Conservation (phyloP, 2,329 filamentous ascomycete species). For the Talaromyces amestolkiae region DNA sequence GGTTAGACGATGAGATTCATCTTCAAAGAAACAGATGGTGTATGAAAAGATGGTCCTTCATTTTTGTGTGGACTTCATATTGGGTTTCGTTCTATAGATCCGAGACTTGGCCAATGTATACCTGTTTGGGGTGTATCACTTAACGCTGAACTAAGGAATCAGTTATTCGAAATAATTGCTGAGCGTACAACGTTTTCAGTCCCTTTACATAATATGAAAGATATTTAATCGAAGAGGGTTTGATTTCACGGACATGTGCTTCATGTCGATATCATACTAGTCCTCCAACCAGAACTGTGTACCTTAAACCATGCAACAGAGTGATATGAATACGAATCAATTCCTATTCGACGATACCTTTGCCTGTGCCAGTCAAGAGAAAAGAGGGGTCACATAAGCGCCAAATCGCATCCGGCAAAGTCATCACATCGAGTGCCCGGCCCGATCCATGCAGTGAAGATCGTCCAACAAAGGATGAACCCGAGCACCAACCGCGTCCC, state of each 20-base stretch:
- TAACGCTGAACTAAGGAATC: neutral
- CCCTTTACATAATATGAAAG: neutral
- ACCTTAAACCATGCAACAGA: neutral
- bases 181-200: neutral
- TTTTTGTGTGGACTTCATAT: neutral
- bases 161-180: neutral
- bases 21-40: neutral
- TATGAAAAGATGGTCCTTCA: neutral
- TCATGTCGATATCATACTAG: neutral
- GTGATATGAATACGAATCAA: neutral
- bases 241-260: neutral
- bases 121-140: neutral
- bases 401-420: neutral
- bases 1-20: neutral
- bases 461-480: conserved; percentile 1
- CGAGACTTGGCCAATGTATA: neutral
- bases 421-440: neutral
- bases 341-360: neutral
- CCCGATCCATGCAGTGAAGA: neutral
- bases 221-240: neutral
- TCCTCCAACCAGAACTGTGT: neutral
- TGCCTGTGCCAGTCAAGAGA: neutral
- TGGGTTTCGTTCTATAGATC: neutral
- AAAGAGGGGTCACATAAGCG: conserved; percentile 1
- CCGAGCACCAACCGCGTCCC: neutral